Evolutionary conservation across 2,329 filamentous ascomycete species (phyloP).

Genomic region (Fusarium compactum): DNA sequence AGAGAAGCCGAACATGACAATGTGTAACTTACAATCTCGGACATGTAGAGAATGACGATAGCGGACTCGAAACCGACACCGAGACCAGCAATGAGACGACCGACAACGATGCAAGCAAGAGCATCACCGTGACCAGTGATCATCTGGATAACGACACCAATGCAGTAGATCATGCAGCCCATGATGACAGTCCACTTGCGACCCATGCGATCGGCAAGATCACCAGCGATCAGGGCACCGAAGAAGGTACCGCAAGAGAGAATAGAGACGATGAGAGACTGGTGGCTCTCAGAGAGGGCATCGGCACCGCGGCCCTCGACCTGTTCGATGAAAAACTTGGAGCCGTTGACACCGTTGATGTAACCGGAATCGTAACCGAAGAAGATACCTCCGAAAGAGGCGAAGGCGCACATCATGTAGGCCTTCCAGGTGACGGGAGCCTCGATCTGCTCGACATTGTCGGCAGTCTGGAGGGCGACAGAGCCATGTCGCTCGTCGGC

Average conservation of each 20-base stretch:
- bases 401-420: constrained; percentile 77
- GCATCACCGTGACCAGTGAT: constrained; percentile 38
- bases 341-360: constrained; percentile 74
- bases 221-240: constrained; percentile 80
- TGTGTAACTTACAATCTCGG: constrained; percentile 52
- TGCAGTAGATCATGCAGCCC: constrained; percentile 77
- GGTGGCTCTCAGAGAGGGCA: constrained; percentile 56
- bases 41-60: constrained; percentile 45
- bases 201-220: constrained; percentile 80
- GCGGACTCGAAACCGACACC: constrained; percentile 44
- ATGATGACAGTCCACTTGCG: constrained; percentile 78
- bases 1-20: constrained; percentile 73
- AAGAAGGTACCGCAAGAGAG: constrained; percentile 84
- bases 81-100: constrained; percentile 41
- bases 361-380: constrained; percentile 85
- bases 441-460: constrained; percentile 71
- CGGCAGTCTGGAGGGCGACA: constrained; percentile 56
- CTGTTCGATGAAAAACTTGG: constrained; percentile 63
- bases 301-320: constrained; percentile 59
- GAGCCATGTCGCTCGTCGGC: constrained; percentile 43
- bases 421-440: constrained; percentile 77
- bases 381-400: constrained; percentile 79
- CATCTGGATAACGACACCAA: constrained; percentile 67
- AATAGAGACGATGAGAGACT: constrained; percentile 77
- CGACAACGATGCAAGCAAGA: constrained; percentile 38